phyloP scores from a whole-genome alignment of 1,139 yeast species.

The Taphrina confusa region DNA sequence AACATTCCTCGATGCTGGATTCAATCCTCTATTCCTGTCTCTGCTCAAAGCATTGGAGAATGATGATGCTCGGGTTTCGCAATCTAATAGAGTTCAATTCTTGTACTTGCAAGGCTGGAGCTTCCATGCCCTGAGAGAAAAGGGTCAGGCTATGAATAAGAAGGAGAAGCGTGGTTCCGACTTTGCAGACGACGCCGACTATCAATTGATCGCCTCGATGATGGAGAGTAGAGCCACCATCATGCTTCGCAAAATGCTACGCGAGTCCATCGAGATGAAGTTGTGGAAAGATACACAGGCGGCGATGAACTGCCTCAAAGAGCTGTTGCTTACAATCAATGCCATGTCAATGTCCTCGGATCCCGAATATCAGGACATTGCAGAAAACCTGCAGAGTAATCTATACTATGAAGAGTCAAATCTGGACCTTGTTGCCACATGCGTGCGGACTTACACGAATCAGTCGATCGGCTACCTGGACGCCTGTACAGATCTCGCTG shows the following conservation, averaged over 20 bases:
- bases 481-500: constrained; percentile 66
- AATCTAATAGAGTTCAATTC: constrained; percentile 53
- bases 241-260: constrained; percentile 59
- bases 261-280: constrained; percentile 53
- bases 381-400: constrained; percentile 56
- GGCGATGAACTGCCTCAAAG: constrained; percentile 67
- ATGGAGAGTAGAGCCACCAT: constrained; percentile 67
- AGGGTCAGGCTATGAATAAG: constrained; percentile 43
- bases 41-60: constrained; percentile 57
- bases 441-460: constrained; percentile 69
- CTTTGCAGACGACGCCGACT: constrained; percentile 48
- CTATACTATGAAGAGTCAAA: constrained; percentile 68
- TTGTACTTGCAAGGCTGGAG: constrained; percentile 75
- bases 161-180: constrained; percentile 29
- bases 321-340: constrained; percentile 51
- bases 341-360: constrained; percentile 44
- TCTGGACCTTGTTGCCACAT: constrained; percentile 57
- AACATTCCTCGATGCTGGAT: constrained; percentile 71
- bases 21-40: constrained; percentile 63
- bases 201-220: constrained; percentile 66
- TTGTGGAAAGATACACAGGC: constrained; percentile 67
- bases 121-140: constrained; percentile 49
- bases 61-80: constrained; percentile 47
- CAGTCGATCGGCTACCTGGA: constrained; percentile 47
- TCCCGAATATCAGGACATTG: constrained; percentile 52